These are phyloP conservation scores for Afroboletus lepidellus DNA, from an alignment of 1,284 basidiomycete genomes.

Conservation along the genomic window DNA sequence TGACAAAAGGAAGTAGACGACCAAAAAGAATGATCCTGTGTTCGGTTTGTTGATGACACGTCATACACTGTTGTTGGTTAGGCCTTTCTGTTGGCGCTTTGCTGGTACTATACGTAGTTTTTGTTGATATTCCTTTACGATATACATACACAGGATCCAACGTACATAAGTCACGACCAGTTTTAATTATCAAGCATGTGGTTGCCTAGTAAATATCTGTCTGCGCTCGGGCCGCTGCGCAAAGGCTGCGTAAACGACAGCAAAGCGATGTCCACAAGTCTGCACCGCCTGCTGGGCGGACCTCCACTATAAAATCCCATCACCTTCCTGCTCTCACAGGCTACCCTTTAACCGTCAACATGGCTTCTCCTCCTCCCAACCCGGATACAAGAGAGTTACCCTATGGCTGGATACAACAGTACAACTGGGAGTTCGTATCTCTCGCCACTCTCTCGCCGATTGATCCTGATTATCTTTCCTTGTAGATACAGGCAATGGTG, in stretches of 20 bases:
- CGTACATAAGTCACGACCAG: constrained; percentile 1
- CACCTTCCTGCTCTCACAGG: constrained; percentile 10
- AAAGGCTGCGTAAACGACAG: constrained; percentile 31
- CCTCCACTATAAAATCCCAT: constrained; percentile 30
- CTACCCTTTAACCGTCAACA: constrained; percentile 17
- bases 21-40: constrained; percentile 3
- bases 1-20: constrained; percentile 33
- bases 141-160: constrained; percentile 24
- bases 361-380: constrained; percentile 54
- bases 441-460: constrained; percentile 15
- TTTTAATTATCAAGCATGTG: not conserved
- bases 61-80: constrained; percentile 8
- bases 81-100: constrained; percentile 11
- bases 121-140: constrained; percentile 33
- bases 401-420: constrained; percentile 68
- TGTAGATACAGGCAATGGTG: constrained; percentile 68
- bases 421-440: constrained; percentile 58
- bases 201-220: constrained; percentile 17
- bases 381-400: constrained; percentile 65
- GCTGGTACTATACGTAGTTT: constrained; percentile 31
- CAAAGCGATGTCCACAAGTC: constrained; percentile 36
- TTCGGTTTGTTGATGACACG: constrained; percentile 8
- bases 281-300: constrained; percentile 22
- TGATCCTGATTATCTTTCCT: constrained; percentile 20
- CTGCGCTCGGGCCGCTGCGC: constrained; percentile 17